Evolutionary conservation across 192 early-diverging fungal genomes (phyloP).

Genomic region (Kickxella alabastrina): DNA sequence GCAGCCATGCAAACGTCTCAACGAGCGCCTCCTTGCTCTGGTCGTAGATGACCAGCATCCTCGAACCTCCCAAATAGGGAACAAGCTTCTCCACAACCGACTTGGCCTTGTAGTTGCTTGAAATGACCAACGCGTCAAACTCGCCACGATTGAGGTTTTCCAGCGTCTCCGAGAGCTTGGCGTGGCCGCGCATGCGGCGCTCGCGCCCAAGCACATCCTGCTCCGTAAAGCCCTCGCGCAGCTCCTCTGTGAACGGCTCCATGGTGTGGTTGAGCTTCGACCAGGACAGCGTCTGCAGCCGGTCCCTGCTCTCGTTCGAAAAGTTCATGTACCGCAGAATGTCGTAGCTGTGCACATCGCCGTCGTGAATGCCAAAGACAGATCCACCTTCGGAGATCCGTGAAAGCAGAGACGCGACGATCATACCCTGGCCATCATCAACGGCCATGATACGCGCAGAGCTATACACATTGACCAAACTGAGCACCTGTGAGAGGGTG

Average conservation of each 20-base stretch:
- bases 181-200: slow-evolving; percentile 53
- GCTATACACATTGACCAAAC: slow-evolving; percentile 76
- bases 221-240: slow-evolving; percentile 48
- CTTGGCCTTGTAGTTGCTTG: slow-evolving; percentile 70
- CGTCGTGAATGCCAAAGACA: slow-evolving; percentile 71
- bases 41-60: slow-evolving; percentile 82
- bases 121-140: slow-evolving; percentile 76
- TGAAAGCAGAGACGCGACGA: slow-evolving; percentile 76
- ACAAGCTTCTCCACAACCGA: slow-evolving; percentile 69
- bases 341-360: slow-evolving; percentile 70
- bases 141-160: slow-evolving; percentile 54
- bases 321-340: slow-evolving; percentile 76
- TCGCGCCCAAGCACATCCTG: slow-evolving; percentile 55
- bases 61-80: slow-evolving; percentile 75
- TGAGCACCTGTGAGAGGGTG: slow-evolving; percentile 87
- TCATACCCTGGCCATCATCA: slow-evolving; percentile 88
- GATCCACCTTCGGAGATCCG: slow-evolving; percentile 65
- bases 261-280: slow-evolving; percentile 58
- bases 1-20: slow-evolving; percentile 63
- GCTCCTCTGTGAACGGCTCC: slow-evolving; percentile 55
- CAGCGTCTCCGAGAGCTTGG: slow-evolving; percentile 51
- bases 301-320: slow-evolving; percentile 46
- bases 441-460: slow-evolving; percentile 68
- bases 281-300: slow-evolving; percentile 69
- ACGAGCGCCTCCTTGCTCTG: slow-evolving; percentile 63